Base-by-base conservation (phyloP, 2,329 filamentous ascomycete genomes). In the Periglandula ipomoeae region DNA sequence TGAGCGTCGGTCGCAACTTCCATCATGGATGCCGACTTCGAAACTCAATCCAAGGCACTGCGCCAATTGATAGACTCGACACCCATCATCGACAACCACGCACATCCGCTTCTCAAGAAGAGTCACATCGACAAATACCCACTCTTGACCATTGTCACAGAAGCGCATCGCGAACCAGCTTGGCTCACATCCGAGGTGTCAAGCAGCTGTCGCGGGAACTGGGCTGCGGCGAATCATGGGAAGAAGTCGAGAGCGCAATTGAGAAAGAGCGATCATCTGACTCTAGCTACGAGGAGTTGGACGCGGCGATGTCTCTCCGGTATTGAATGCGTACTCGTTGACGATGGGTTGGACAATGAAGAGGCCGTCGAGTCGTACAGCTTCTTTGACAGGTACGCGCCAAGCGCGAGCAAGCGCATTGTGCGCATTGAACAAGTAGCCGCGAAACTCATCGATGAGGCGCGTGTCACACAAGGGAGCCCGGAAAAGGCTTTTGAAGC, bases 371-470 rank as follows among this genome's bases (percentile, higher is more conserved):
- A 85, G 55, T 62, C 71, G 0, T 86, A 80, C 56, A 59, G 68
- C 5, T 85, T 81, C 76, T 83, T 89, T 60, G 75, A 85, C 60
- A 67, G 72, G 20, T 85, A 85, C 54, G 83, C 82, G 0, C 69
- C 72, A 19, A 79, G 78, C 47, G 69, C 74, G 7, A 85, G 80
- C 56, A 86, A 81, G 63, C 78, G 85, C 23, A 89, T 94, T 47
- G 81, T 91, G 17, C 78, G 87, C 8, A 86, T 94, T 53, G 88
- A 94, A 65, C 75, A 79, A 1, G 61, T 90, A 2, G 87, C 86
- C 0, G 78, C 81, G 32, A 69, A 76, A 9, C 70, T 89, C 53
- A 72, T 84, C 54, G 67, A 77, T 22, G 63, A 73, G 8, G 62
- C 69, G 13, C 66, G 67, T 42, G 59, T 65, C 5, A 64, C 66